Percentiles rank a stretch among this genome's conserved stretches.
phyloP scores from a whole-genome alignment of 306 rosid genomes.

The Canavalia gladiata region DNA sequence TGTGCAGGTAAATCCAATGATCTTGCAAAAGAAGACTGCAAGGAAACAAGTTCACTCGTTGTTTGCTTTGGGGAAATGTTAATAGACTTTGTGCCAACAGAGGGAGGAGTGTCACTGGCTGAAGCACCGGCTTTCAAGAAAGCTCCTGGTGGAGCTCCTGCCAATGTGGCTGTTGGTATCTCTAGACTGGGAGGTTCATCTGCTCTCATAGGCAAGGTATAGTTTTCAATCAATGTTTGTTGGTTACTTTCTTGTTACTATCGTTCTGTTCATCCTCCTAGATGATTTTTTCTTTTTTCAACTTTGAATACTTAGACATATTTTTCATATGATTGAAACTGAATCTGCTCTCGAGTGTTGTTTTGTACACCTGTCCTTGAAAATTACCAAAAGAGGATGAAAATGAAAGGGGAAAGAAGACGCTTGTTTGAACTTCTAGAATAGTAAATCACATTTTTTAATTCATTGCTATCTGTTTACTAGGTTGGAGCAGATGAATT shows the following conservation, averaged over 20 bases:
- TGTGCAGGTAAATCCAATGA: conserved; percentile 49
- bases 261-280: neutral
- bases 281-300: conserved; percentile 25
- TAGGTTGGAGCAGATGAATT: conserved; percentile 97
- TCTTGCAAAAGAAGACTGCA: conserved; percentile 43
- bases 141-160: conserved; percentile 98
- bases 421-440: neutral
- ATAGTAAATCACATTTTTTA: conserved; percentile 7
- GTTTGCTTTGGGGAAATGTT: conserved; percentile 88
- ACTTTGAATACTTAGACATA: neutral
- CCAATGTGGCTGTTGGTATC: conserved; percentile 93
- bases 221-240: conserved; percentile 23
- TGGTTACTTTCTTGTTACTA: conserved; percentile 28
- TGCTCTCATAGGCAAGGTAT: conserved; percentile 90
- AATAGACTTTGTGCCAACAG: conserved; percentile 91
- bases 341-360: conserved; percentile 17
- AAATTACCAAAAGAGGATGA: neutral
- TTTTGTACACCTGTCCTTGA: neutral
- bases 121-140: conserved; percentile 94
- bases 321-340: conserved; percentile 10
- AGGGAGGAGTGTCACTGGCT: conserved; percentile 87
- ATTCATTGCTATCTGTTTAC: conserved; percentile 17
- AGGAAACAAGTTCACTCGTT: conserved; percentile 62
- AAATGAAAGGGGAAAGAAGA: too few relatives aligned
- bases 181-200: conserved; percentile 84